Percentiles rank a stretch among this genome's conserved stretches.
Conservation (phyloP, 345 rosid species). For the Erysimum cheiranthoides region DNA sequence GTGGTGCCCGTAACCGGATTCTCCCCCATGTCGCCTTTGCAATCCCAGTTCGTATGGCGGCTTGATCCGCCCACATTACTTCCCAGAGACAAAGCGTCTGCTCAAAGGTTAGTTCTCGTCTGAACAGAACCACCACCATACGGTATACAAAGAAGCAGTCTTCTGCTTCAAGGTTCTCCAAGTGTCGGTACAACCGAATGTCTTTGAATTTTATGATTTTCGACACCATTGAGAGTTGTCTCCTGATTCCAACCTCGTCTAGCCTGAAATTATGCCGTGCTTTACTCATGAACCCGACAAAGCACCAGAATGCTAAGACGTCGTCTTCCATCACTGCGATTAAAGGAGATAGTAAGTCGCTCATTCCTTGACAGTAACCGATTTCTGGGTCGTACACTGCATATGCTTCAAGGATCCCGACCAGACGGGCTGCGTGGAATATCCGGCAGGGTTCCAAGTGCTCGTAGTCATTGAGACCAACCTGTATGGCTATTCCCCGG, state of each 20-base stretch:
- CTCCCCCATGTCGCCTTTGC: conserved; percentile 86
- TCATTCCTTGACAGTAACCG: conserved; percentile 98
- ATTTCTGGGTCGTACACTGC: conserved; percentile 83
- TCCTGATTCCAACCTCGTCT: conserved; percentile 89
- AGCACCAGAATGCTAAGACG: conserved; percentile 89
- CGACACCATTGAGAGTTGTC: conserved; percentile 80
- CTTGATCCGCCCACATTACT: conserved; percentile 98
- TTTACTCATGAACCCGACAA: conserved; percentile 91
- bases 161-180: conserved; percentile 90
- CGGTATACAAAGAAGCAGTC: conserved; percentile 95
- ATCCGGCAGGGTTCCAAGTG: conserved; percentile 82
- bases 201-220: conserved; percentile 90
- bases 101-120: conserved; percentile 81
- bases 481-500: conserved; percentile 59
- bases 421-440: conserved; percentile 85
- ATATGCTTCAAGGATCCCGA: conserved; percentile 89
- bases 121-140: conserved; percentile 92
- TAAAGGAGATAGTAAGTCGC: conserved; percentile 87
- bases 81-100: conserved; percentile 97
- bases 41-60: conserved; percentile 76
- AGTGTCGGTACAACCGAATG: conserved; percentile 74
- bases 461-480: conserved; percentile 78
- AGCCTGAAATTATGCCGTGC: conserved; percentile 93
- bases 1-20: conserved; percentile 85
- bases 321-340: conserved; percentile 81